phyloP scores from a whole-genome alignment of 768 basidiomycete genomes.

The Scleroderma citrinum region DNA sequence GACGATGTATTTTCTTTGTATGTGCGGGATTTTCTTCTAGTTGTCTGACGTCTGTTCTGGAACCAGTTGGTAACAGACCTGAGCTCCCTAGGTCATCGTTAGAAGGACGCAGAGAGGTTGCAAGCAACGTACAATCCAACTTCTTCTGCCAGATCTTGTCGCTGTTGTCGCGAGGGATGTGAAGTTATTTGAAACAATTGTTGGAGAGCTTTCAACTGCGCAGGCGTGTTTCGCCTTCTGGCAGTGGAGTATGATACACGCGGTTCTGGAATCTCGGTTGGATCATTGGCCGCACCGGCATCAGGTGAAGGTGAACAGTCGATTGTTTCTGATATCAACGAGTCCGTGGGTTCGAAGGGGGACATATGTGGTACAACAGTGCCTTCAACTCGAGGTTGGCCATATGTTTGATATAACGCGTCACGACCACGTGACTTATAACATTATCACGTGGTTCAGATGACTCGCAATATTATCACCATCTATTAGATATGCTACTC shows the following conservation, averaged over 20 bases:
- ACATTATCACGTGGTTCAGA: background rate
- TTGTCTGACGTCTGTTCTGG: conserved; percentile 69
- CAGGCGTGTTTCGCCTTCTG: conserved; percentile 26
- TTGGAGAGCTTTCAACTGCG: conserved; percentile 32
- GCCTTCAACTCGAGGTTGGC: conserved; percentile 6
- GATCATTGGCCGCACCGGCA: background rate
- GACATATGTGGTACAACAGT: conserved; percentile 9
- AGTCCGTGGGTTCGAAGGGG: conserved; percentile 1
- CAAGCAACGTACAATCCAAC: conserved; percentile 30
- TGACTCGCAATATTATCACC: background rate
- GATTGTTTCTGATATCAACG: conserved; percentile 1
- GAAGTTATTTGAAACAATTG: conserved; percentile 30
- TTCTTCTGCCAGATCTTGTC: conserved; percentile 33
- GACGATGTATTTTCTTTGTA: conserved; percentile 20
- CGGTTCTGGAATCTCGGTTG: conserved; percentile 2
- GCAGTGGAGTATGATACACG: conserved; percentile 20
- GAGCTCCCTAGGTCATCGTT: conserved; percentile 43
- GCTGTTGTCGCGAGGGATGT: conserved; percentile 39
- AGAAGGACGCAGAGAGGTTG: background rate
- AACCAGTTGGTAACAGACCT: conserved; percentile 78
- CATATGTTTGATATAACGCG: background rate
- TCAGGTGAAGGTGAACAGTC: background rate
- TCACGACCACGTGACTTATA: background rate
- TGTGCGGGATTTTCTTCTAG: conserved; percentile 16
- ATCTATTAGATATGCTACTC: too few relatives aligned